Evolutionary conservation across 1,284 basidiomycete species (phyloP).

Genomic region (Moesziomyces sp.): DNA sequence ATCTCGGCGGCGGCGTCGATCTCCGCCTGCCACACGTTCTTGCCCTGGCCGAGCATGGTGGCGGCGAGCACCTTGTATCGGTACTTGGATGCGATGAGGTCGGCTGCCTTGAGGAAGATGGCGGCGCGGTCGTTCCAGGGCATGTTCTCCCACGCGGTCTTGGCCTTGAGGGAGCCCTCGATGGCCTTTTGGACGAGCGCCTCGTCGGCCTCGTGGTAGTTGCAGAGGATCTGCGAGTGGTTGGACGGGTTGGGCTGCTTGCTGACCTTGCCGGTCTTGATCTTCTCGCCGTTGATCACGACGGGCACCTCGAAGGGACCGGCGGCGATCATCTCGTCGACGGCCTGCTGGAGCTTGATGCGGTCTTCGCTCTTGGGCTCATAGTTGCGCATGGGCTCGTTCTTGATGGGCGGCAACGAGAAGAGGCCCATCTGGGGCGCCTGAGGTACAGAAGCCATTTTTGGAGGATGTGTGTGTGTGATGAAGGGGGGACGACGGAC

Average conservation of each 20-base stretch:
- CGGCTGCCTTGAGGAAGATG: constrained; percentile 88
- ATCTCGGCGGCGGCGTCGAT: constrained; percentile 98
- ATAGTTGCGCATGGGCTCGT: constrained; percentile 73
- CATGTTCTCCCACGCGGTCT: constrained; percentile 87
- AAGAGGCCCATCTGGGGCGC: constrained; percentile 52
- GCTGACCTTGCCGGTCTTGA: constrained; percentile 82
- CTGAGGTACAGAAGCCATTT: constrained; percentile 50
- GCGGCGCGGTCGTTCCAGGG: constrained; percentile 97
- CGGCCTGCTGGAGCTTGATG: constrained; percentile 77
- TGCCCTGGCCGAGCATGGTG: constrained; percentile 97
- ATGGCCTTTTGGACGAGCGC: constrained; percentile 80
- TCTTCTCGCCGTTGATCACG: constrained; percentile 87
- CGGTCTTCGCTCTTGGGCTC: constrained; percentile 84
- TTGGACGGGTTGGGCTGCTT: constrained; percentile 64
- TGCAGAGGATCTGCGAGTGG: constrained; percentile 81
- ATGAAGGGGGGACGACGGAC: not conserved
- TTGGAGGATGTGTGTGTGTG: constrained; percentile 5
- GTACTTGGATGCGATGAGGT: constrained; percentile 92
- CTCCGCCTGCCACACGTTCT: constrained; percentile 99
- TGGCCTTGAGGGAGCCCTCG: constrained; percentile 85
- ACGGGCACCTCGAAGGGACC: constrained; percentile 91
- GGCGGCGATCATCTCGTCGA: constrained; percentile 82
- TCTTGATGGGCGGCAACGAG: constrained; percentile 59
- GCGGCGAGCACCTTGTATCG: constrained; percentile 91
- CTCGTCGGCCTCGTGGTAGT: constrained; percentile 86